Percentiles rank a stretch among this genome's conserved stretches.
phyloP scores from a whole-genome alignment of 176 grass and related monocot species.

The Cenchrus americanus region DNA sequence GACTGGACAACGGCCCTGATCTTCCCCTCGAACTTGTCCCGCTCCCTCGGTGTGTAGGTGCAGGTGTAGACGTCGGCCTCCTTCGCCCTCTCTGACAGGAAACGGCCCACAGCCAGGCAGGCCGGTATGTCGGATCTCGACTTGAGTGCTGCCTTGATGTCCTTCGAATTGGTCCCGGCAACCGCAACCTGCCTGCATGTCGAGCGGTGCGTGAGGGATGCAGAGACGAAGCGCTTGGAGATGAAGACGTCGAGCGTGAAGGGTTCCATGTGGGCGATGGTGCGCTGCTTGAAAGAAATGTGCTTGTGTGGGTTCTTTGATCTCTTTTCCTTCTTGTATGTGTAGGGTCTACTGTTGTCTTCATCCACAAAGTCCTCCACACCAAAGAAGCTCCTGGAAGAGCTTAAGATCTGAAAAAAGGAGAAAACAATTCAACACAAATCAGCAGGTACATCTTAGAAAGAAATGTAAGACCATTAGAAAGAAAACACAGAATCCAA shows the following conservation, averaged over 20 bases:
- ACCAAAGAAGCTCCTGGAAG: slow-evolving; percentile 86
- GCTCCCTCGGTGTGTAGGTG: slow-evolving; percentile 76
- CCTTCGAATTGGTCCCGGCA: slow-evolving; percentile 91
- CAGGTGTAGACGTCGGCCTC: slow-evolving; percentile 93
- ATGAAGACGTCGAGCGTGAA: slow-evolving; percentile 93
- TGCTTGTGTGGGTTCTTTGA: slow-evolving; percentile 90
- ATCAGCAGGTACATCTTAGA: neutral
- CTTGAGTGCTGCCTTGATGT: slow-evolving; percentile 68
- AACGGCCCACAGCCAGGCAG: slow-evolving; percentile 76
- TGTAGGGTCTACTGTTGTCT: slow-evolving; percentile 89
- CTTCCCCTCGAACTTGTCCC: slow-evolving; percentile 88
- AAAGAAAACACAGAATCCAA: neutral
- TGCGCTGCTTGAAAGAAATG: slow-evolving; percentile 92
- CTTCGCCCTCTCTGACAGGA: slow-evolving; percentile 78
- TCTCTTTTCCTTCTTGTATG: slow-evolving; percentile 94
- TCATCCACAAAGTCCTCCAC: slow-evolving; percentile 91
- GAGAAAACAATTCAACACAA: neutral
- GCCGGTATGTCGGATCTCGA: slow-evolving; percentile 81
- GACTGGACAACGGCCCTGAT: slow-evolving; percentile 86
- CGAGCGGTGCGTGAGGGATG: slow-evolving; percentile 76
- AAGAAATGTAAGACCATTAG: slow-evolving; percentile 25
- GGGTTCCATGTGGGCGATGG: slow-evolving; percentile 87
- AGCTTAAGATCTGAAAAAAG: slow-evolving; percentile 50
- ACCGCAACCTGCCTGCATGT: slow-evolving; percentile 92
- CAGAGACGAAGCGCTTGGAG: slow-evolving; percentile 87